Conservation (phyloP, 495 filamentous ascomycete genomes). For the Penicillium argentinense region DNA sequence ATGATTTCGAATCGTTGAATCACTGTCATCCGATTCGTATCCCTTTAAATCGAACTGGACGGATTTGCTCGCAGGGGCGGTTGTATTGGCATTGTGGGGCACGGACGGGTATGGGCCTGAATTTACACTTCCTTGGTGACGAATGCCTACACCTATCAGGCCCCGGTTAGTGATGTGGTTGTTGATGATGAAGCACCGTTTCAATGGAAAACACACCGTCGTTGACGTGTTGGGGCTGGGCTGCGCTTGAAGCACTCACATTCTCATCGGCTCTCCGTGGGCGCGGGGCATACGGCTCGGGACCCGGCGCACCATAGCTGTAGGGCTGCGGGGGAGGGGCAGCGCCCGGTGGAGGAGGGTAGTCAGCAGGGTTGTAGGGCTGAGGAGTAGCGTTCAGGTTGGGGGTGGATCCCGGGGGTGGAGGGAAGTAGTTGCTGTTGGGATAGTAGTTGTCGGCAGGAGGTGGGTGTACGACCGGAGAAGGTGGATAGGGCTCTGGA, state of each 20-base stretch:
- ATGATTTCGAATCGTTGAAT: conserved; percentile 31
- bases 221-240: conserved; percentile 35
- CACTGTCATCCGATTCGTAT: conserved; percentile 48
- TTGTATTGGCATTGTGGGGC: conserved; percentile 18
- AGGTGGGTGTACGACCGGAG: conserved; percentile 18
- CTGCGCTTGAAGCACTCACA: conserved; percentile 51
- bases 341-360: conserved; percentile 46
- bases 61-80: too few relatives aligned
- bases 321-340: conserved; percentile 44
- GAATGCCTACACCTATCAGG: conserved; percentile 27
- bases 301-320: conserved; percentile 40
- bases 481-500: conserved; percentile 40
- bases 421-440: conserved; percentile 41
- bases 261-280: conserved; percentile 53
- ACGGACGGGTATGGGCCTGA: neutral
- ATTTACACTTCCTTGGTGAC: too few relatives aligned
- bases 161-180: conserved; percentile 29
- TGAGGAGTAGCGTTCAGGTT: conserved; percentile 27
- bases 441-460: conserved; percentile 41
- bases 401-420: conserved; percentile 41
- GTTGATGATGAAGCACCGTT: neutral
- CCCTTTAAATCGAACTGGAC: conserved; percentile 41
- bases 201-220: conserved; percentile 43
- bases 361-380: conserved; percentile 44
- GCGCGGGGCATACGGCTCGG: conserved; percentile 42